Evolutionary conservation across 2,329 filamentous ascomycete genomes (phyloP), one percentile per base, ranked within the genome.

Genomic region (Pyrenophora graminea): DNA sequence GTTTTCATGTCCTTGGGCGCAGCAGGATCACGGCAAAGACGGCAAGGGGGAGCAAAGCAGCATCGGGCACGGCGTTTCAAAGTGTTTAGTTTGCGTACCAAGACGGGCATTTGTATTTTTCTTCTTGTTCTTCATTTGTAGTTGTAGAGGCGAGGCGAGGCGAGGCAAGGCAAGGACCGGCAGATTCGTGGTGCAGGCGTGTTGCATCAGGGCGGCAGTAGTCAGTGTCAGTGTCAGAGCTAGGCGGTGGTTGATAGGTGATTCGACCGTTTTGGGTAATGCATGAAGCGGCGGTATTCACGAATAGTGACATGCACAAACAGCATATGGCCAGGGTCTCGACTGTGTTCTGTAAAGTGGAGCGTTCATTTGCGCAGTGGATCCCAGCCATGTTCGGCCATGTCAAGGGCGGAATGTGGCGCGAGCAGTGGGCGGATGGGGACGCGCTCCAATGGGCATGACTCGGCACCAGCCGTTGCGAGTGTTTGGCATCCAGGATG

Each of bases 31-130:
- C 36, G 31, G 31, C 36, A 39, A 48, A 30, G 13, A 19, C 43
- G 48, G 38, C 41, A 30, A 21, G 5, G 30, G 51, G 37, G 21
- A 40, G 42, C 39, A 40, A 34, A 34, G 42, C 52, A 60, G 61
- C 62, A 66, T 63, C 53, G 58, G 59, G 53, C 6, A 64, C 40
- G 64, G 64, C 61, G 63, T 67, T 66, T 62, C 39, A 47, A 53
- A 52, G 64, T 45, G 41, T 62, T 44, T 55, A 34, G 39, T 39
- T 37, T 36, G 31, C 39, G 2, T 12, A 30, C 27, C 27, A 30
- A 39, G 34, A 39, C 33, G 39, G 27, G 50, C n/a, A 13, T 40
- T 48, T 46, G 10, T 49, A 39, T 23, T 38, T 39, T 48, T 37
- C 12, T 19, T 53, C 32, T 23, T 38, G 31, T 48, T 37, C 12